A percentile compares a stretch with the other conserved stretches of the same genome.
Conservation (phyloP, 2,329 filamentous ascomycete genomes). For the Epichloe aotearoae region DNA sequence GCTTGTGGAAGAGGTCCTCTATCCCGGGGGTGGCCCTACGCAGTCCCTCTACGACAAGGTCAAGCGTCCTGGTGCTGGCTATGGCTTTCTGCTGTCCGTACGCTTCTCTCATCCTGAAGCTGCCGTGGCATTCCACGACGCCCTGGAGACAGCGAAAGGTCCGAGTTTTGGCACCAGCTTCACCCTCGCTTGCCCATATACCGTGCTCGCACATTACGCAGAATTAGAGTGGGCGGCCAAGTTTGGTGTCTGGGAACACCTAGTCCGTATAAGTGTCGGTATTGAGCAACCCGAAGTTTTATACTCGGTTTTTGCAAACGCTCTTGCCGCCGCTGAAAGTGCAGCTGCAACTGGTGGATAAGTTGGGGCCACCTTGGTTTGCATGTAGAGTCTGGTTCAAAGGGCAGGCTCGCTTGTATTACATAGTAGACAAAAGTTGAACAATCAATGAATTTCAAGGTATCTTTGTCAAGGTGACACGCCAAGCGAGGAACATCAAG, state of each 20-base stretch:
- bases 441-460: too few species aligned
- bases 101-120: conserved; percentile 25
- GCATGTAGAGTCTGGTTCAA: too few species aligned
- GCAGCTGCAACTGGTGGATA: too few species aligned
- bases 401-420: too few species aligned
- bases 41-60: conserved; percentile 25
- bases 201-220: conserved; percentile 16
- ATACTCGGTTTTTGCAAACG: neutral
- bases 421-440: too few species aligned
- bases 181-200: conserved; percentile 23
- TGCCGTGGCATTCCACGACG: conserved; percentile 30
- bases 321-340: neutral
- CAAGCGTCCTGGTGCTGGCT: conserved; percentile 21
- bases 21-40: conserved; percentile 22
- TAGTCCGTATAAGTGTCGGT: conserved; percentile 7
- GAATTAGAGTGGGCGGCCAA: conserved; percentile 18
- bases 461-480: too few species aligned
- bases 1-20: conserved; percentile 20
- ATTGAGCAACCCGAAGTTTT: conserved; percentile 3
- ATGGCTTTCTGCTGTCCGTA: conserved; percentile 34
- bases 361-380: too few species aligned
- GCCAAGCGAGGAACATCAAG: too few species aligned
- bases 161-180: conserved; percentile 34
- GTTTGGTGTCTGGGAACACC: conserved; percentile 9
- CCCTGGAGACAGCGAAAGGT: conserved; percentile 28